Percentiles rank a stretch among this genome's conserved stretches.
phyloP scores from a whole-genome alignment of 495 filamentous ascomycete genomes.

The Tuber umbilicatum region DNA sequence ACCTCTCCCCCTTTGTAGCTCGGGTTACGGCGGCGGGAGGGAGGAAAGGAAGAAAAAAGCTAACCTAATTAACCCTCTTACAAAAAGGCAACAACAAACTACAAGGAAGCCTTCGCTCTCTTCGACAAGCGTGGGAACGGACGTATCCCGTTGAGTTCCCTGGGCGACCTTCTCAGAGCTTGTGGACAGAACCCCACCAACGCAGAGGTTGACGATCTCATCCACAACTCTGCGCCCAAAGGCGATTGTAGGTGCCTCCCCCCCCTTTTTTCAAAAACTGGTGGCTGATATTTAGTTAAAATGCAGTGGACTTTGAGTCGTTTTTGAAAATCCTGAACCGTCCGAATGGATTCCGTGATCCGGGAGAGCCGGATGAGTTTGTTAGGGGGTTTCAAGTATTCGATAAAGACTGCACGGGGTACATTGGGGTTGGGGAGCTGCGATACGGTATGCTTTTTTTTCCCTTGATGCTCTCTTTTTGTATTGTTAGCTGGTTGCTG shows the following conservation, averaged over 20 bases:
- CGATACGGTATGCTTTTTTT: constrained; percentile 61
- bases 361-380: constrained; percentile 95
- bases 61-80: not conserved
- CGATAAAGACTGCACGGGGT: constrained; percentile 97
- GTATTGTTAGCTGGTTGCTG: constrained; percentile 6
- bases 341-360: constrained; percentile 94
- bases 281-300: constrained; percentile 7
- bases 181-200: constrained; percentile 97
- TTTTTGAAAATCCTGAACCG: constrained; percentile 94
- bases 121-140: constrained; percentile 98
- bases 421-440: constrained; percentile 92
- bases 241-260: constrained; percentile 68
- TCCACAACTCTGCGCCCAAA: constrained; percentile 64
- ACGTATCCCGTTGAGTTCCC: constrained; percentile 72
- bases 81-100: constrained; percentile 97
- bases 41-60: not conserved
- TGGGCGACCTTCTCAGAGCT: constrained; percentile 89
- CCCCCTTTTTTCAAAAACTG: not conserved
- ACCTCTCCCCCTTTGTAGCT: not conserved
- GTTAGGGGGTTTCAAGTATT: constrained; percentile 98
- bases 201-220: constrained; percentile 80
- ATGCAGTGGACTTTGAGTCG: constrained; percentile 88
- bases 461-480: not conserved
- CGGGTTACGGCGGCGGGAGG: not conserved
- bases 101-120: constrained; percentile 99